Percentiles rank a stretch among this genome's conserved stretches.
Evolutionary conservation across 208 protist species (phyloP).

Genomic region (Jaenimonas drosophilae): DNA sequence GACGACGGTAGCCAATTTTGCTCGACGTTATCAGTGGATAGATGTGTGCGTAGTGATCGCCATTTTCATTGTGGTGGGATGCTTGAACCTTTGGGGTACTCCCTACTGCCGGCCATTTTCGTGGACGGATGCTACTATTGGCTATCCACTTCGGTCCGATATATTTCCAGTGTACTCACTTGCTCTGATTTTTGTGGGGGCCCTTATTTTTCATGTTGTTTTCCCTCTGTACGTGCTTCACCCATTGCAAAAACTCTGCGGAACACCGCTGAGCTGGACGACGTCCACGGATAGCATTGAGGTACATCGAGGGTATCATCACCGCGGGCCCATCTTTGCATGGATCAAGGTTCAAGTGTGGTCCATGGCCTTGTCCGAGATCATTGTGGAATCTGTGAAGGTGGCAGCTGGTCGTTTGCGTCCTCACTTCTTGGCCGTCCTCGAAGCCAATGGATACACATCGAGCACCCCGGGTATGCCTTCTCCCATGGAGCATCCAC

Average conservation of each 20-base stretch:
- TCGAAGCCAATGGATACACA: neutral
- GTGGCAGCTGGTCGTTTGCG: constrained; percentile 84
- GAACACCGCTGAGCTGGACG: constrained; percentile 14
- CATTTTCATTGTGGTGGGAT: too few relatives aligned
- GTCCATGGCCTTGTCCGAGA: constrained; percentile 20
- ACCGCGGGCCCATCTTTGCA: constrained; percentile 16
- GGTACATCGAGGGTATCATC: neutral
- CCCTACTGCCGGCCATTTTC: constrained; percentile 31
- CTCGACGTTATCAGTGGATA: too few relatives aligned
- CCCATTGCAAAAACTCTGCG: constrained; percentile 13
- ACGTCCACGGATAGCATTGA: neutral
- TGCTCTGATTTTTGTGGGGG: constrained; percentile 19
- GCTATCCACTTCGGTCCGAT: constrained; percentile 24
- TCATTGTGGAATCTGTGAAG: constrained; percentile 40
- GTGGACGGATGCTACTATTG: constrained; percentile 63
- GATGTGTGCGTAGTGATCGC: too few relatives aligned
- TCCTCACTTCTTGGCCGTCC: constrained; percentile 67
- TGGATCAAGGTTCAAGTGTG: constrained; percentile 54
- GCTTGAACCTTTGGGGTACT: too few relatives aligned
- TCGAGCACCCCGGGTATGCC: constrained; percentile 4
- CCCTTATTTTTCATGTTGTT: constrained; percentile 21
- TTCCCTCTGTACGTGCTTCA: constrained; percentile 23
- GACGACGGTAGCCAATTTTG: too few relatives aligned
- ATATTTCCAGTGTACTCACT: constrained; percentile 64
- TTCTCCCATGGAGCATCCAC: constrained; percentile 16